A percentile compares a stretch with the other conserved stretches of the same genome.
Conservation (phyloP, 2,329 filamentous ascomycete genomes). For the Cylindrodendrum hubeiense region DNA sequence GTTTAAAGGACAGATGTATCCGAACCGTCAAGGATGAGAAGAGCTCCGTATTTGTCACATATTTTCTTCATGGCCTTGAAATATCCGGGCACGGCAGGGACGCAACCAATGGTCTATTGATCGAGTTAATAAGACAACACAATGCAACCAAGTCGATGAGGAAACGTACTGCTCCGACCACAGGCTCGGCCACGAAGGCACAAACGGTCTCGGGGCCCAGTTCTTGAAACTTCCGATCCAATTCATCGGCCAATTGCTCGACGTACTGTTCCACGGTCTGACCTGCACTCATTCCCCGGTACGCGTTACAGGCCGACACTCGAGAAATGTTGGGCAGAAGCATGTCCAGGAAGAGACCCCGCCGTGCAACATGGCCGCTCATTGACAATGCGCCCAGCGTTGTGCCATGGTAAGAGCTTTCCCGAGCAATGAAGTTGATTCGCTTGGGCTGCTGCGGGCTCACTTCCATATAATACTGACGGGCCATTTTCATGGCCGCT, state of each 20-base stretch:
- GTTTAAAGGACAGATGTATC: too few species aligned
- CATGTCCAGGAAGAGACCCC: constrained; percentile 39
- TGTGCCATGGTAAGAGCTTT: constrained; percentile 78
- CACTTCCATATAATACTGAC: constrained; percentile 58
- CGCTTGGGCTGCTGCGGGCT: constrained; percentile 64
- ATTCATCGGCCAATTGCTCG: constrained; percentile 60
- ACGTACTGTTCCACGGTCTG: constrained; percentile 47
- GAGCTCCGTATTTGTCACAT: constrained; percentile 66
- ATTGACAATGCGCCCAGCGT: constrained; percentile 76
- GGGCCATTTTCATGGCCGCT: constrained; percentile 58
- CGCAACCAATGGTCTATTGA: not conserved
- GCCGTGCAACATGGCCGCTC: constrained; percentile 49
- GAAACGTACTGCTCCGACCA: constrained; percentile 70
- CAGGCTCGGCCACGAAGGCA: constrained; percentile 78
- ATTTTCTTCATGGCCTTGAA: constrained; percentile 61
- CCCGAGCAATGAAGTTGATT: constrained; percentile 74
- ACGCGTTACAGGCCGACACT: constrained; percentile 37
- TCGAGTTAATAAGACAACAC: constrained; percentile 46
- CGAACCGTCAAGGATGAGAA: constrained; percentile 65
- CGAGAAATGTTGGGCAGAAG: constrained; percentile 37
- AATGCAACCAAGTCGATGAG: not conserved
- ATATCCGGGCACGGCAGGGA: constrained; percentile 9
- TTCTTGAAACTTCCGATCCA: constrained; percentile 74
- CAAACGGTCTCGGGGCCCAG: constrained; percentile 75
- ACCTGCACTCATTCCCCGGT: constrained; percentile 23